Evolutionary conservation across 225 moss, liverwort and hornwort genomes (phyloP).

Genomic region (Asterella californica): DNA sequence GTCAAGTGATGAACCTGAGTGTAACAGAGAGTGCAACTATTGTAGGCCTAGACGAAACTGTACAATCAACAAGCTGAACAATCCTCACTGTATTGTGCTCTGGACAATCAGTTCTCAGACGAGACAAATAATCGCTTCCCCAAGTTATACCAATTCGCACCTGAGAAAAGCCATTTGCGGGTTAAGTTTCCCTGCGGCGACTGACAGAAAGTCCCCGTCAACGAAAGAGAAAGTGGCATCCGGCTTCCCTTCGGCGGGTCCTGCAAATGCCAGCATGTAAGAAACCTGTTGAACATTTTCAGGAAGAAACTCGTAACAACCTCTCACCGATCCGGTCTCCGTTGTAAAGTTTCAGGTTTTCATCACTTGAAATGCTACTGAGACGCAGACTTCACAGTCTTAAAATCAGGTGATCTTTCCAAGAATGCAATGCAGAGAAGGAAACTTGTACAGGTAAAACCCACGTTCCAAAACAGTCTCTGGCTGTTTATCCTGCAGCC

Average conservation of each 20-base stretch:
- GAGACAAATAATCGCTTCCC: neutral
- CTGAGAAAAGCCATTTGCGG: slow-evolving; percentile 97
- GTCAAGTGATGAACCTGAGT: neutral
- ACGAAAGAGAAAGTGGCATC: slow-evolving; percentile 90
- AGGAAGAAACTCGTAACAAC: neutral
- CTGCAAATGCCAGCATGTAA: slow-evolving; percentile 36
- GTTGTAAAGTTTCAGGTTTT: neutral
- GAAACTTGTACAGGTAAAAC: too few relatives aligned
- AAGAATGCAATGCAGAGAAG: too few relatives aligned
- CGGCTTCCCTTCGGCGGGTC: slow-evolving; percentile 70
- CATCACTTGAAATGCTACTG: neutral
- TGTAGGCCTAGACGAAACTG: neutral
- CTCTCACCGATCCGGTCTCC: neutral
- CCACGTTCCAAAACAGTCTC: too few relatives aligned
- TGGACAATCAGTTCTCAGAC: neutral
- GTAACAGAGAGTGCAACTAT: neutral
- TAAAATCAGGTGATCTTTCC: neutral
- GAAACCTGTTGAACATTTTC: neutral
- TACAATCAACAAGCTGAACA: neutral
- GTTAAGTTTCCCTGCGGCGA: slow-evolving; percentile 69
- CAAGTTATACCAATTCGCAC: slow-evolving; percentile 25
- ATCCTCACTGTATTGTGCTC: neutral
- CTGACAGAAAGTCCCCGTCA: slow-evolving; percentile 75
- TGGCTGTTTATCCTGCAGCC: too few relatives aligned
- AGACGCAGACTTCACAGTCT: neutral